phyloP scores from a whole-genome alignment of 176 grass and related monocot genomes.

The Zea mays region DNA sequence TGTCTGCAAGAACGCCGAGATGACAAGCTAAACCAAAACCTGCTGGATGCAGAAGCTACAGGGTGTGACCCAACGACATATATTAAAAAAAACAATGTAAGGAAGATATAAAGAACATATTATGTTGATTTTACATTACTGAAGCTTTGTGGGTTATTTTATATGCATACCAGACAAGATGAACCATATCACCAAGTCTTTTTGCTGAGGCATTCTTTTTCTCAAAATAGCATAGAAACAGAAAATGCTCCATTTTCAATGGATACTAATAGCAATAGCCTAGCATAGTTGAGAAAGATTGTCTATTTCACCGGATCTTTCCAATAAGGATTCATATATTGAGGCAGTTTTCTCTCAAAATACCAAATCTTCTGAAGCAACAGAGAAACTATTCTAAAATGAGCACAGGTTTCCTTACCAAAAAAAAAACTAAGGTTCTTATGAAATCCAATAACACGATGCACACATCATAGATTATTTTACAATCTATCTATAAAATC shows the following conservation, averaged over 20 bases:
- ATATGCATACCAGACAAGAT: not conserved
- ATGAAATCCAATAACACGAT: not conserved
- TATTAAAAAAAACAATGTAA: not conserved
- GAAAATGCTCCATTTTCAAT: not conserved
- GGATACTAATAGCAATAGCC: not conserved
- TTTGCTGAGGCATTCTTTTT: not conserved
- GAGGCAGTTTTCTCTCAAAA: not conserved
- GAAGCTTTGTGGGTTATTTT: not conserved
- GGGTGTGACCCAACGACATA: not conserved
- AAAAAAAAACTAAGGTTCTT: not conserved
- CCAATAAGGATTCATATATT: not conserved
- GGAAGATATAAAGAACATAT: constrained; percentile 4
- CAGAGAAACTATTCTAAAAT: not conserved
- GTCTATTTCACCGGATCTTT: not conserved
- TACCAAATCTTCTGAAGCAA: not conserved
- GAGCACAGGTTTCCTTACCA: not conserved
- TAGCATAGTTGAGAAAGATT: not conserved
- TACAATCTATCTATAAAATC: not conserved
- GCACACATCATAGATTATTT: not conserved
- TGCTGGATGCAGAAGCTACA: constrained; percentile 37
- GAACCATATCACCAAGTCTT: not conserved
- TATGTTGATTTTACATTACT: constrained; percentile 1
- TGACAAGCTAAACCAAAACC: constrained; percentile 99
- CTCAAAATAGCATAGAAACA: not conserved
- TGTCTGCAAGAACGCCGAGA: constrained; percentile 71